Evolutionary conservation across 192 early-diverging fungal genomes (phyloP).

Genomic region (Spinellus fusiger): DNA sequence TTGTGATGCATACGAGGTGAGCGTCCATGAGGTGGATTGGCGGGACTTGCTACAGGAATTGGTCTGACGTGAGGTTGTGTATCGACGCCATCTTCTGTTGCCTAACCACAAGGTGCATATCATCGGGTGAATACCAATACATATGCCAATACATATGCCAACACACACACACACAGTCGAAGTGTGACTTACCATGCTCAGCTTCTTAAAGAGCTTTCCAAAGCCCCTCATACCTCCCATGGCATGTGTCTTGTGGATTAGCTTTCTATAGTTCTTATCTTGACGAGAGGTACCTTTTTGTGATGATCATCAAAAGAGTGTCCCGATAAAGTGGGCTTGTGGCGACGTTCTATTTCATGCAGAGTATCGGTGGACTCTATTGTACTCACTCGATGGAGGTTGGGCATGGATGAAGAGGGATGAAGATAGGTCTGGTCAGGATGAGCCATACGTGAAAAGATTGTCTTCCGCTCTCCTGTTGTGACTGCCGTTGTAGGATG

Average conservation of each 20-base stretch:
- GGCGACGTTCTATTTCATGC: too few species aligned
- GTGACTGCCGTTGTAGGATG: neutral
- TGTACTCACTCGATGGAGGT: neutral
- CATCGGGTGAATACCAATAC: neutral
- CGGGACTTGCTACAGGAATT: neutral
- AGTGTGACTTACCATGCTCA: slow-evolving; percentile 11
- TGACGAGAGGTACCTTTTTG: neutral
- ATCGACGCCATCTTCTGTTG: neutral
- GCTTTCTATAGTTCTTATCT: neutral
- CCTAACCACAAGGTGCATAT: too few species aligned
- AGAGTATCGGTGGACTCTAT: neutral
- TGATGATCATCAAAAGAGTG: neutral
- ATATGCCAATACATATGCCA: too few species aligned
- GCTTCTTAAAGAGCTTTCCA: slow-evolving; percentile 13
- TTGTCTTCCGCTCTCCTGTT: neutral
- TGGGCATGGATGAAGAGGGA: neutral
- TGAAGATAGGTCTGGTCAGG: neutral
- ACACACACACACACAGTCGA: too few species aligned
- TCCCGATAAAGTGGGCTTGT: neutral
- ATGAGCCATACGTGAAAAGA: neutral
- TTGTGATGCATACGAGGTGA: neutral
- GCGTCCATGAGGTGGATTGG: neutral
- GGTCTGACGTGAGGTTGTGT: neutral
- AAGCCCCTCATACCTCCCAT: neutral
- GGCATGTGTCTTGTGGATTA: neutral